Evolutionary conservation across 441 rosid species (phyloP).

Genomic region (Adansonia rubrostipa): DNA sequence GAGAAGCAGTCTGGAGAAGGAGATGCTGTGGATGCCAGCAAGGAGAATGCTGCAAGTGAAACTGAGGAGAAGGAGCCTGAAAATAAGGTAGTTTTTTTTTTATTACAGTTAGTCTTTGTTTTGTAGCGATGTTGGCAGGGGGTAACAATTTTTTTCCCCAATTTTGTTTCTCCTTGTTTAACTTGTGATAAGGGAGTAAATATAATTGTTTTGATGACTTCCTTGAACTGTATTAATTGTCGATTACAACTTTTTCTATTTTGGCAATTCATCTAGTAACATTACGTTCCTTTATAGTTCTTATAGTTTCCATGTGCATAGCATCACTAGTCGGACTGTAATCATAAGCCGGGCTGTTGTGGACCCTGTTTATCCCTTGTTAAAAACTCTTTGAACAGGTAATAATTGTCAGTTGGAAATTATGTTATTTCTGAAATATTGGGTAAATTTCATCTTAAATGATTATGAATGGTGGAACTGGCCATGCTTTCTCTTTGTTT

Average conservation of each 20-base stretch:
- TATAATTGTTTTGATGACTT: not conserved
- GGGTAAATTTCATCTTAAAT: not conserved
- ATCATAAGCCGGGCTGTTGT: not conserved
- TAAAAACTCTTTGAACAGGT: not conserved
- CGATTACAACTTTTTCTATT: not conserved
- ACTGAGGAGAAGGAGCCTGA: slow-evolving; percentile 80
- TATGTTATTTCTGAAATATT: not conserved
- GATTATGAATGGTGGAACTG: not conserved
- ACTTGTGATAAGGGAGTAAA: not conserved
- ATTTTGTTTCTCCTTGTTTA: not conserved
- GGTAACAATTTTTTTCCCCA: not conserved
- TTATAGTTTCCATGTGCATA: not conserved
- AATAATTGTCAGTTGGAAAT: not conserved
- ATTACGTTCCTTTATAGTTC: too few species aligned
- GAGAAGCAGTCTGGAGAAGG: slow-evolving; percentile 76
- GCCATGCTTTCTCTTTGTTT: not conserved
- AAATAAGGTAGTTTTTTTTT: slow-evolving; percentile 52
- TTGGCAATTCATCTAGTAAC: too few species aligned
- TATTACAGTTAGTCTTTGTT: not conserved
- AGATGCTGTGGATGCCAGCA: slow-evolving; percentile 61
- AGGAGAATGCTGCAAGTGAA: slow-evolving; percentile 56
- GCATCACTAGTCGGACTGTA: not conserved
- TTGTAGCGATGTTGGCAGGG: not conserved
- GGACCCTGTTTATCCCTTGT: not conserved
- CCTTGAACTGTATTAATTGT: not conserved